phyloP scores from a whole-genome alignment of 768 basidiomycete species.

The Phanerochaete sordida region DNA sequence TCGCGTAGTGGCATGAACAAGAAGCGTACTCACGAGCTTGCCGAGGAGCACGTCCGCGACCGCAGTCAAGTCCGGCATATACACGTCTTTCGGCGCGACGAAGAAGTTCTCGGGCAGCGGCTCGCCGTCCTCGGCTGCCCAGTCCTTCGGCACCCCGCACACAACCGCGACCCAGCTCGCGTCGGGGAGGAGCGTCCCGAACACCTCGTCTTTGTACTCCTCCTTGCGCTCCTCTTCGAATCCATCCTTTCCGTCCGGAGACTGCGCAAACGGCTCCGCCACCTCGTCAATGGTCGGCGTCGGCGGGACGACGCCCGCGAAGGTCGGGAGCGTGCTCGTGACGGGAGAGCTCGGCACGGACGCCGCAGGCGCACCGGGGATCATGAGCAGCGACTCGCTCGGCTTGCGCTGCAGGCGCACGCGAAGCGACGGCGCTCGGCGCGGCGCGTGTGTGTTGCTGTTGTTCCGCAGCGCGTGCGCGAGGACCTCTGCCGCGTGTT shows the following conservation, averaged over 20 bases:
- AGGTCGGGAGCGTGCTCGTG: conserved; percentile 18
- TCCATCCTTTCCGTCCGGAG: neutral
- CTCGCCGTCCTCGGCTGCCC: conserved; percentile 28
- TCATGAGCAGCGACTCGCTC: conserved; percentile 11
- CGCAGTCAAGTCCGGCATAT: conserved; percentile 81
- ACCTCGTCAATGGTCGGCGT: conserved; percentile 28
- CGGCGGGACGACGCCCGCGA: conserved; percentile 29
- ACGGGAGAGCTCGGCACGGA: conserved; percentile 20
- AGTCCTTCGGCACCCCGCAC: conserved; percentile 61
- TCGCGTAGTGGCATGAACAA: neutral
- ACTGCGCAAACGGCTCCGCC: neutral
- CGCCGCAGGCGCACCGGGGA: conserved; percentile 24
- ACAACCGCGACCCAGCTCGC: conserved; percentile 76
- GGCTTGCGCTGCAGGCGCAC: conserved; percentile 1
- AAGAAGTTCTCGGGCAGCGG: conserved; percentile 66
- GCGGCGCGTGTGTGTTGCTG: neutral
- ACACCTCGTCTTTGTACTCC: conserved; percentile 23
- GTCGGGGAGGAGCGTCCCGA: conserved; percentile 55
- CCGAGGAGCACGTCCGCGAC: conserved; percentile 73
- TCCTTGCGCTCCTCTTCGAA: conserved; percentile 10
- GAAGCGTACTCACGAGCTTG: conserved; percentile 54
- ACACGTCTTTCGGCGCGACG: conserved; percentile 71
- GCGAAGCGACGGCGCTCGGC: neutral
- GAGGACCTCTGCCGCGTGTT: conserved; percentile 12
- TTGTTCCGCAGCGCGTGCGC: conserved; percentile 18